phyloP scores from a whole-genome alignment of 2,329 filamentous ascomycete genomes.

The Aspergillus luchuensis region DNA sequence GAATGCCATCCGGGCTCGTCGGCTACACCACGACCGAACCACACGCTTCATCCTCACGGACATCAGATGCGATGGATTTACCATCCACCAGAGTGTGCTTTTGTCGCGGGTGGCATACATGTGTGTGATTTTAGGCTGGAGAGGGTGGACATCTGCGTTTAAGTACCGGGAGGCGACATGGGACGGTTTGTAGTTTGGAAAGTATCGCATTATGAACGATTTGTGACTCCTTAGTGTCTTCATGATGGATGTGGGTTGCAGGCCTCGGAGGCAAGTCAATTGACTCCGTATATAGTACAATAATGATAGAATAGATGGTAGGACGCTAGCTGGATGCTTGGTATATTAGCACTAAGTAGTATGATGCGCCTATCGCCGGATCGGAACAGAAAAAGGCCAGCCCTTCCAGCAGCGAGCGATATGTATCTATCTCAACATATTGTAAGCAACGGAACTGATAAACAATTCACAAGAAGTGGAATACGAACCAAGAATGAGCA shows the following conservation, averaged over 20 bases:
- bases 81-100: constrained; percentile 53
- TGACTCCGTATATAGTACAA: neutral
- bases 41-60: constrained; percentile 46
- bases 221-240: constrained; percentile 22
- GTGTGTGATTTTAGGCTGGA: constrained; percentile 42
- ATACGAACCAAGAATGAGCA: neutral
- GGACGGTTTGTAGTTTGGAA: constrained; percentile 19
- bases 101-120: constrained; percentile 41
- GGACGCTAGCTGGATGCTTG: neutral
- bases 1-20: constrained; percentile 51
- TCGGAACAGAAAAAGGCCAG: neutral
- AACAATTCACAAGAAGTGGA: neutral
- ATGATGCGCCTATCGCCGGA: neutral
- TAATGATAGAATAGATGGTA: neutral
- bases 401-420: neutral
- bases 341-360: constrained; percentile 1
- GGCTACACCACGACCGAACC: constrained; percentile 50
- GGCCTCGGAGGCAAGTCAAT: neutral
- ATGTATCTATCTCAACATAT: neutral
- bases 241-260: constrained; percentile 13
- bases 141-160: constrained; percentile 31
- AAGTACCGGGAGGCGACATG: constrained; percentile 37
- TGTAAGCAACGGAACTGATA: neutral
- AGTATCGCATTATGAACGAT: constrained; percentile 30
- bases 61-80: constrained; percentile 34